Evolutionary conservation across 2,329 filamentous ascomycete genomes (phyloP), one percentile per base, ranked within the genome.

Genomic region (Calonectria honghensis): DNA sequence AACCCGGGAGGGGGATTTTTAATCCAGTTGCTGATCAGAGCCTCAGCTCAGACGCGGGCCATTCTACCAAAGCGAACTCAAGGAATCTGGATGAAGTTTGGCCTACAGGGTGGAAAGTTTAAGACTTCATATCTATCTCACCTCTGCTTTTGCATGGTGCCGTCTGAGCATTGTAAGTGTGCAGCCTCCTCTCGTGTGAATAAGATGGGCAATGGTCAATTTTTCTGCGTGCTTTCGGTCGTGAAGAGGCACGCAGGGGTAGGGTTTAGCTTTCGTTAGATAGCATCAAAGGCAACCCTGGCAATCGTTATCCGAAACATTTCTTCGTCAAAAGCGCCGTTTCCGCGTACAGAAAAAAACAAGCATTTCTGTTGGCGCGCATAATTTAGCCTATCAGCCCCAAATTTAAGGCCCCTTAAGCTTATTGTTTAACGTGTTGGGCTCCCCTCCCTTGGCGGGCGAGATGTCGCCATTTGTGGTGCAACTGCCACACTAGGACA

Each of bases 381-480:
- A n/a, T 65, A 45, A 50, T 24, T n/a, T 20, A 65, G 27, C 29
- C 41, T 65, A 24, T 24, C 41, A 29, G 39, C 18, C 61, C 20
- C n/a, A 31, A 50, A 35, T 63, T 24, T 27, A 29, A 63, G 39
- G 57, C 37, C 16, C 57, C 61, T 65, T 65, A 50, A 65, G 61
- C 61, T 65, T 65, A 50, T 50, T 63, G 39, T 65, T 65, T 65
- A 65, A 35, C 5, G 39, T 39, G 61, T 24, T 18, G 27, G 24
- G 41, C 18, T 50, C 61, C 61, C 27, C 41, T 16, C 35, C 27
- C 35, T 41, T 18, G 18, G n/a, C 39, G 27, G 27, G 18, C 10
- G 10, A 16, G 27, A 29, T 41, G 41, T 65, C 61, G 29, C 18
- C 41, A 50, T 50, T 65, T 50, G 61, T 39, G 29, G 45, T 20